Evolutionary conservation across 306 rosid species (phyloP).

Genomic region (Elaeagnus macrophylla): DNA sequence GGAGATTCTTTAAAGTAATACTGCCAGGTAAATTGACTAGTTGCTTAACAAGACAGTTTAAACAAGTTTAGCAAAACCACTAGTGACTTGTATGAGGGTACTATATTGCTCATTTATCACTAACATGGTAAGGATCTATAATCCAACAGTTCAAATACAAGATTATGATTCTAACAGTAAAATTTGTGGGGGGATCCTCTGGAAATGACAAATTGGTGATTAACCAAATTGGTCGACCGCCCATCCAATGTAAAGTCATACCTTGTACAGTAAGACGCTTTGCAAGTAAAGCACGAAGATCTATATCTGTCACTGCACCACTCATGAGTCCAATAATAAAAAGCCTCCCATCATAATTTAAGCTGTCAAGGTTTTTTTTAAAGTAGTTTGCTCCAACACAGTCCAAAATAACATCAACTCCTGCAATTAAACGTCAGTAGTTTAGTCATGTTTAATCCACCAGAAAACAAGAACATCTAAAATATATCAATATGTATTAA

Average conservation of each 20-base stretch:
- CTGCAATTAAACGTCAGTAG: slow-evolving; percentile 29
- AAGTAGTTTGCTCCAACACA: slow-evolving; percentile 75
- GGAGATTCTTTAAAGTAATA: not conserved
- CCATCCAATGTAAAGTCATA: slow-evolving; percentile 17
- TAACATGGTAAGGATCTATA: no score
- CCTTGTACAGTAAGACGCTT: slow-evolving; percentile 96
- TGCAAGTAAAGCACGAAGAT: slow-evolving; percentile 44
- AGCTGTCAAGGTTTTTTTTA: slow-evolving; percentile 63
- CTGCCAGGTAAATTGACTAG: no score
- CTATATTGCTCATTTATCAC: no score
- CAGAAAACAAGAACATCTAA: slow-evolving; percentile 3
- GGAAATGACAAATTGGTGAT: not conserved
- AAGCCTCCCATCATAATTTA: slow-evolving; percentile 80
- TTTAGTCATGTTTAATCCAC: not conserved
- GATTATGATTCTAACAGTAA: no score
- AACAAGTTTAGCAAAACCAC: not conserved
- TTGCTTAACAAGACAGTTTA: not conserved
- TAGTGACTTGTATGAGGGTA: no score
- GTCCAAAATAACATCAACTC: slow-evolving; percentile 93
- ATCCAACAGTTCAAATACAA: no score
- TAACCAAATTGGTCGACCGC: not conserved
- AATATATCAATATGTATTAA: slow-evolving; percentile 4
- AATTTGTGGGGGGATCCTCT: not conserved
- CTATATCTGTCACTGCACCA: slow-evolving; percentile 45
- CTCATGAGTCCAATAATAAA: slow-evolving; percentile 67